A percentile compares a stretch with the other conserved stretches of the same genome.
Evolutionary conservation across 192 early-diverging fungal genomes (phyloP).

Genomic region (Podila clonocystis): DNA sequence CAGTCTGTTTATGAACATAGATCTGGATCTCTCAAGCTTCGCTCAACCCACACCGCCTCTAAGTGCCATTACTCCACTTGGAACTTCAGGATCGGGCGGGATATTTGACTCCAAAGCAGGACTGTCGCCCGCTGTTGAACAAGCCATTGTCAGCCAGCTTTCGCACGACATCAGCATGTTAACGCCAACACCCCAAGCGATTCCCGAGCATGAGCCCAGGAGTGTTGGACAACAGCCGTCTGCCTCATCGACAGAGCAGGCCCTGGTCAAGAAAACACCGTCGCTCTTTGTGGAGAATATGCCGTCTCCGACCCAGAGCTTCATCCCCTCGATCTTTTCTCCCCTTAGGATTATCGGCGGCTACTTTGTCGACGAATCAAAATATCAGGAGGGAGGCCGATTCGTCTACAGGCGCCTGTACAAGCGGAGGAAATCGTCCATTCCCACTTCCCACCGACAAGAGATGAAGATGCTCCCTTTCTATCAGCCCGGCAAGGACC

Average conservation of each 20-base stretch:
- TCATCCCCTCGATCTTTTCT: slow-evolving; percentile 47
- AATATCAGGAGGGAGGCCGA: slow-evolving; percentile 40
- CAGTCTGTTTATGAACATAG: slow-evolving; percentile 35
- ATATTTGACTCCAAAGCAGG: not conserved
- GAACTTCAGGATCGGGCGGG: not conserved
- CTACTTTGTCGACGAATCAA: slow-evolving; percentile 40
- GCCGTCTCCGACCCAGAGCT: slow-evolving; percentile 34
- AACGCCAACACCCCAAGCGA: slow-evolving; percentile 10
- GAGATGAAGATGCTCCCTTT: slow-evolving; percentile 31
- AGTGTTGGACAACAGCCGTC: not conserved
- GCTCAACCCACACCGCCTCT: slow-evolving; percentile 20
- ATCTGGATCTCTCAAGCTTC: slow-evolving; percentile 26
- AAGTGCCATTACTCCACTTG: slow-evolving; percentile 13
- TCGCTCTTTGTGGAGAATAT: slow-evolving; percentile 36
- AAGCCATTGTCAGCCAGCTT: not conserved
- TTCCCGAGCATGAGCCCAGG: slow-evolving; percentile 8
- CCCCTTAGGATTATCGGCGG: slow-evolving; percentile 40
- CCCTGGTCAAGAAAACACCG: slow-evolving; percentile 7
- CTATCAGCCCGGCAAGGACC: slow-evolving; percentile 47
- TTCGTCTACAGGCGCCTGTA: slow-evolving; percentile 38
- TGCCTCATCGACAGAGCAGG: slow-evolving; percentile 3
- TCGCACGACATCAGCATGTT: slow-evolving; percentile 27
- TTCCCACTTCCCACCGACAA: slow-evolving; percentile 1
- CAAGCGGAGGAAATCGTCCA: slow-evolving; percentile 21
- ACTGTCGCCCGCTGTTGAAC: slow-evolving; percentile 13